A percentile compares a stretch with the other conserved stretches of the same genome.
phyloP scores from a whole-genome alignment of 208 protist genomes.

The Willaertia magna region DNA sequence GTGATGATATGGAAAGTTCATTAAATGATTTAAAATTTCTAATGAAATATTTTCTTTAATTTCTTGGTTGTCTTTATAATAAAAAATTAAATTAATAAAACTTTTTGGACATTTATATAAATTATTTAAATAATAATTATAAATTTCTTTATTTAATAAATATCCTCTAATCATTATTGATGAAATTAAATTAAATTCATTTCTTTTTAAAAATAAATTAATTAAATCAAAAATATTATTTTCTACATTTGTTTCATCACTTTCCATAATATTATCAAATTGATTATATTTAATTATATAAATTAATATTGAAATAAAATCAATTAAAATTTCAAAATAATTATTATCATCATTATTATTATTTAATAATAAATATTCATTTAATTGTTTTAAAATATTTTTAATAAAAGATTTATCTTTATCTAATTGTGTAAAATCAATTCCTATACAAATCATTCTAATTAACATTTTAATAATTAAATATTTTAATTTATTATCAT shows the following conservation, averaged over 20 bases:
- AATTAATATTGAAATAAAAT: not conserved
- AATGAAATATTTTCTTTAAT: too few species aligned
- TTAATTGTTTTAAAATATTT: not conserved
- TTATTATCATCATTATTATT: not conserved
- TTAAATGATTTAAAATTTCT: too few species aligned
- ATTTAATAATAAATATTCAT: not conserved
- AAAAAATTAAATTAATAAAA: too few species aligned
- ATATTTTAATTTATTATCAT: not conserved
- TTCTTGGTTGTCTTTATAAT: too few species aligned
- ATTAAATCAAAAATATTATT: not conserved
- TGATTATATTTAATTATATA: not conserved
- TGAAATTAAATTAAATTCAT: not conserved
- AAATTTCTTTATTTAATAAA: too few species aligned
- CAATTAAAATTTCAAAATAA: not conserved
- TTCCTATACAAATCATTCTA: not conserved
- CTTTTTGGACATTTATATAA: too few species aligned
- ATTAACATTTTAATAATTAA: not conserved
- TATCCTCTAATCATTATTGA: not conserved
- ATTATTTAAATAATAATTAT: too few species aligned
- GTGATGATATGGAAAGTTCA: too few species aligned
- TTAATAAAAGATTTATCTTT: not conserved
- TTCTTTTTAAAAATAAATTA: not conserved
- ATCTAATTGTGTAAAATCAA: not conserved
- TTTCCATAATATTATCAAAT: not conserved
- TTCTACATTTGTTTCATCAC: not conserved